Evolutionary conservation across 192 early-diverging fungal genomes (phyloP).

Genomic region (Polychytrium aggregatum): DNA sequence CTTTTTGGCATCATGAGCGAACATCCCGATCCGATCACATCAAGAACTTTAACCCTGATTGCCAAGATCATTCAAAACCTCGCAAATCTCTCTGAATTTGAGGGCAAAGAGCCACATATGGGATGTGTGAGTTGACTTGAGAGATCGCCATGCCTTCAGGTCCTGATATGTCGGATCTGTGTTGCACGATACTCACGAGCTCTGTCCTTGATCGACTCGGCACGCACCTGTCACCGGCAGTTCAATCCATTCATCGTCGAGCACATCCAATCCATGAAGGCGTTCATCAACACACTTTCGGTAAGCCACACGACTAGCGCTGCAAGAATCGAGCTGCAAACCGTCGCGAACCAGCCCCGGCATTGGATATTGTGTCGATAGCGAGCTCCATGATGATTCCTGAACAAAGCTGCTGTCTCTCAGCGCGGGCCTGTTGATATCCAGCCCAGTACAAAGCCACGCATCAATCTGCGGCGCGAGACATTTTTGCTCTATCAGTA

Average conservation of each 20-base stretch:
- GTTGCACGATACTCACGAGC: background rate
- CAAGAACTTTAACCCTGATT: slow-evolving; percentile 39
- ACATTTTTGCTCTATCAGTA: too few species aligned
- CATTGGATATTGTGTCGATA: too few species aligned
- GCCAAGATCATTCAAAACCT: slow-evolving; percentile 51
- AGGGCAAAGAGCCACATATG: slow-evolving; percentile 47
- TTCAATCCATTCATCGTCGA: slow-evolving; percentile 40
- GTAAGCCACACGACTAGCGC: too few species aligned
- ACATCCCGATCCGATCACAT: slow-evolving; percentile 21
- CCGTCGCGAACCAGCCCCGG: too few species aligned
- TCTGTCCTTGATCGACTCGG: too few species aligned
- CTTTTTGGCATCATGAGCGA: slow-evolving; percentile 29
- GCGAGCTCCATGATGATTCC: too few species aligned
- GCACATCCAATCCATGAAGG: slow-evolving; percentile 29
- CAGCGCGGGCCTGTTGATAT: too few species aligned
- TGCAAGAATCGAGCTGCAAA: too few species aligned
- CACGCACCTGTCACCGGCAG: too few species aligned
- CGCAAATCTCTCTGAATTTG: slow-evolving; percentile 45
- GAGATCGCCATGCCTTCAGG: background rate
- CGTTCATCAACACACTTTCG: slow-evolving; percentile 41
- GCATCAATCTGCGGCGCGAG: too few species aligned
- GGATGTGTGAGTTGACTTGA: slow-evolving; percentile 3
- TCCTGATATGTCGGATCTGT: slow-evolving; percentile 1
- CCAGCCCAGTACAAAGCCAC: too few species aligned
- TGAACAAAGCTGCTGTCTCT: too few species aligned